phyloP scores from a whole-genome alignment of 208 protist species.

The Phytomonas serpens region DNA sequence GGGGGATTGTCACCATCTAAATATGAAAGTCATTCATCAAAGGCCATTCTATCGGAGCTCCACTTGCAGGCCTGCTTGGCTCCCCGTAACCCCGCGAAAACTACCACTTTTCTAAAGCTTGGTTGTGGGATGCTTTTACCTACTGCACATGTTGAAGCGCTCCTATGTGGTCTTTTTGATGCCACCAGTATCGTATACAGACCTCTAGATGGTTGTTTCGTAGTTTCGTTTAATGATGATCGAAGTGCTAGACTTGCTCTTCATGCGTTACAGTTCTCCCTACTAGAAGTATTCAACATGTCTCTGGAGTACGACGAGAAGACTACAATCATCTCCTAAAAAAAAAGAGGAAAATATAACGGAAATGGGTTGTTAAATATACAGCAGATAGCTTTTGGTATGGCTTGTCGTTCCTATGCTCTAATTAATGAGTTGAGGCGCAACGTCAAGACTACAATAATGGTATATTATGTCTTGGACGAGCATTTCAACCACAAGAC shows the following conservation, averaged over 20 bases:
- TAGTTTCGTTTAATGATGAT: slow-evolving; percentile 29
- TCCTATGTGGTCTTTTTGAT: slow-evolving; percentile 60
- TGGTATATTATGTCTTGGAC: not conserved
- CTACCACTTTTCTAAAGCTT: slow-evolving; percentile 28
- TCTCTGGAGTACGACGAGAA: slow-evolving; percentile 21
- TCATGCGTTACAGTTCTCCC: slow-evolving; percentile 53
- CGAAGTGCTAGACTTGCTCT: slow-evolving; percentile 33
- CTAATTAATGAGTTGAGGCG: not conserved
- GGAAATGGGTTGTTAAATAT: not conserved
- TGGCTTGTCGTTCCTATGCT: not conserved
- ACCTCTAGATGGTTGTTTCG: slow-evolving; percentile 20
- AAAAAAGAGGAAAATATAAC: not conserved
- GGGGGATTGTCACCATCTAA: not conserved
- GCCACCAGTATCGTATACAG: slow-evolving; percentile 30
- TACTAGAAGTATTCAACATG: slow-evolving; percentile 43
- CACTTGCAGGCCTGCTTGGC: slow-evolving; percentile 18
- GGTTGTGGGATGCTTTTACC: slow-evolving; percentile 50
- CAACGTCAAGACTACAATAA: not conserved
- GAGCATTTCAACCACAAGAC: not conserved
- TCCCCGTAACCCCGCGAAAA: slow-evolving; percentile 22
- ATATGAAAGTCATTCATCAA: not conserved
- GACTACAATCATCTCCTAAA: not conserved
- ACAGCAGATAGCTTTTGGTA: not conserved
- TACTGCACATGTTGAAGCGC: slow-evolving; percentile 42
- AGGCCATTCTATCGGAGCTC: not conserved